These are phyloP conservation scores for Polytolypa hystricis DNA, from an alignment of 2,329 filamentous ascomycete species.

Conservation along the genomic window DNA sequence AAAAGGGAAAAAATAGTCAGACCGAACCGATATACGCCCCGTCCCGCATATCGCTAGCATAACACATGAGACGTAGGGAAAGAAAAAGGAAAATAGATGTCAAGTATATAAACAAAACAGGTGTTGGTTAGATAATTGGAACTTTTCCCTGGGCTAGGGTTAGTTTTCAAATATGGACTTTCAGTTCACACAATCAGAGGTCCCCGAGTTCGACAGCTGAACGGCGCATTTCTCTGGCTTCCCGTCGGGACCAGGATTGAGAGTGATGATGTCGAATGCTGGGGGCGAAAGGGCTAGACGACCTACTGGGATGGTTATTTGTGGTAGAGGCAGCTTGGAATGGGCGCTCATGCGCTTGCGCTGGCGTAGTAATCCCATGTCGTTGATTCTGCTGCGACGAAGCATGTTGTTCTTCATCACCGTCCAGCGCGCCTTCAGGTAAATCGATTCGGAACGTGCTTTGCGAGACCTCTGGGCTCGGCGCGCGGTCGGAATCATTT, in stretches of 20 bases:
- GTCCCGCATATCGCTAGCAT: slow-evolving; percentile 2
- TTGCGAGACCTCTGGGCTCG: slow-evolving; percentile 17
- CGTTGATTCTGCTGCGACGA: slow-evolving; percentile 9
- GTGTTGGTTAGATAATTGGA: neutral
- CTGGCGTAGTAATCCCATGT: slow-evolving; percentile 14
- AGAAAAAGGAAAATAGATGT: neutral
- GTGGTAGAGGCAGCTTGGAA: slow-evolving; percentile 6
- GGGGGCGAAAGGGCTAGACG: neutral
- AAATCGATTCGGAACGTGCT: slow-evolving; percentile 21
- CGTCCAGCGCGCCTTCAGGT: slow-evolving; percentile 14
- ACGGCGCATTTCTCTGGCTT: slow-evolving; percentile 1
- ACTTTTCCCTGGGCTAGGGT: no score
- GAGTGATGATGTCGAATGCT: neutral
- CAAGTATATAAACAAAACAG: neutral
- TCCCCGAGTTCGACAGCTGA: slow-evolving; percentile 9
- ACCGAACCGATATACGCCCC: neutral
- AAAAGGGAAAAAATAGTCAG: no score
- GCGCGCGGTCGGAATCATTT: slow-evolving; percentile 18
- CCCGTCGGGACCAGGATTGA: no score
- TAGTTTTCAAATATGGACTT: no score
- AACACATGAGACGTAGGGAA: neutral
- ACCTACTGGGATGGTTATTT: slow-evolving; percentile 4
- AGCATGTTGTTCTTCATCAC: no score
- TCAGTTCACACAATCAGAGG: slow-evolving; percentile 6
- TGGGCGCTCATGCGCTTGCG: slow-evolving; percentile 8